Evolutionary conservation across 2,329 filamentous ascomycete genomes (phyloP), one percentile per base, ranked within the genome.

Genomic region (Cordyceps tenuipes): DNA sequence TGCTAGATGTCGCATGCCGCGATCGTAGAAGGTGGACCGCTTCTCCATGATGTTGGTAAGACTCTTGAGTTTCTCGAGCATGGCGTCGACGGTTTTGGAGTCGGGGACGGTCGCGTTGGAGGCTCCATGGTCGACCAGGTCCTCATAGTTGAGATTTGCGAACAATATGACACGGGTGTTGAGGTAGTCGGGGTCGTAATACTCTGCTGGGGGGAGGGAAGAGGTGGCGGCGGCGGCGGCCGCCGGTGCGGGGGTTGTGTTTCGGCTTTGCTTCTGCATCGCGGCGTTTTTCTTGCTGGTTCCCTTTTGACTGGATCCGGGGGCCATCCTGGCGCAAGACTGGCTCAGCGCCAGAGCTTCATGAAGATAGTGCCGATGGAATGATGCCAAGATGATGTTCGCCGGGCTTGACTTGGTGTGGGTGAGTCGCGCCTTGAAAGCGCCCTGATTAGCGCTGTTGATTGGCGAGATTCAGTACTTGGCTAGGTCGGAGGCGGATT

Each of bases 251-350:
- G 89, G 90, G 17, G 89, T 93, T 41, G 88, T 90, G 72, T 91
- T 92, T 69, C 89, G 86, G 70, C 88, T 91, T 66, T 86, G 88
- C 66, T 85, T 84, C 65, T 83, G 83, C 63, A 85, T 81, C 66
- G 81, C 81, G 65, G 79, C 76, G 64, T 74, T 74, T 75, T 90
- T 90, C 76, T 87, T 87, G 70, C 83, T 79, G 29, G 83, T 83
- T 61, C 83, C 83, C 67, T 85, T 83, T 68, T 85, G 82, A 65
- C 81, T 79, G 52, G 81, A 78, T 60, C 75, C 76, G 31, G 82
- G 80, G 69, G 83, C 81, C 84, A 87, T 87, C 59, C 36, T 61
- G 59, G 59, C 59, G 47, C 52, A 51, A 29, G 39, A 21, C 52
- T 51, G 53, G 59, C 59, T 61, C 46, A 61, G 53, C 53, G 52